Evolutionary conservation across 768 basidiomycete species (phyloP), one percentile per base, ranked within the genome.

Genomic region (Suillus paluster): DNA sequence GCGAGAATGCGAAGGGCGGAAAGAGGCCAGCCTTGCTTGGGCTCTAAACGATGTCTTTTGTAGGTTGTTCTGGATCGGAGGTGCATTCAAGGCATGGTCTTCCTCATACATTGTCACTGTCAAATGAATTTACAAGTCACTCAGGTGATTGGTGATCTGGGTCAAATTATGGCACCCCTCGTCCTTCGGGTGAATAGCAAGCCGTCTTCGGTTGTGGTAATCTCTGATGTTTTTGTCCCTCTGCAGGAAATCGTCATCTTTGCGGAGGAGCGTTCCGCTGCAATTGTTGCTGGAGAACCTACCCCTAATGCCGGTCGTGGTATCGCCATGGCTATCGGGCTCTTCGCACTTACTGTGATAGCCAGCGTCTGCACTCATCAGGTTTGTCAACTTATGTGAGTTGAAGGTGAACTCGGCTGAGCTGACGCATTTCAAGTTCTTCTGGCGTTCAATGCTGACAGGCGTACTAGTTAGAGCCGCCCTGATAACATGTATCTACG

Each of bases 401-500:
- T 30, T 19, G 38, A 11, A 11, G 33, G 5, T 57, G 25, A 23
- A 33, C n/a, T 42, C 14, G 2, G 5, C 9, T 19, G 15, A 25
- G 7, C 46, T 57, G n/a, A 23, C 11, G 7, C 27, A 50, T 21
- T n/a, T 23, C n/a, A 61, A 86, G 82, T 91, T 88, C 76, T 91
- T 92, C 78, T 87, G 86, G 81, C 79, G 86, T 44, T 85, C 86
- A 5, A 89, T 89, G 84, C 74, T 79, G 25, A 84, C 85, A 0
- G 91, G 92, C 27, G 82, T 89, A 5, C 76, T 90, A 25, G 82
- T 84, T 0, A 81, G 91, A 60, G 84, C 84, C 1, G 85, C 89
- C 10, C 78, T 92, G 30, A 90, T 90, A 53, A 82, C 83, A 46
- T 85, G 85, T 0, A 83, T 92, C n/a, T 94, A 91, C 75, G 84